phyloP scores from a whole-genome alignment of 345 rosid genomes.

The Draba incana region DNA sequence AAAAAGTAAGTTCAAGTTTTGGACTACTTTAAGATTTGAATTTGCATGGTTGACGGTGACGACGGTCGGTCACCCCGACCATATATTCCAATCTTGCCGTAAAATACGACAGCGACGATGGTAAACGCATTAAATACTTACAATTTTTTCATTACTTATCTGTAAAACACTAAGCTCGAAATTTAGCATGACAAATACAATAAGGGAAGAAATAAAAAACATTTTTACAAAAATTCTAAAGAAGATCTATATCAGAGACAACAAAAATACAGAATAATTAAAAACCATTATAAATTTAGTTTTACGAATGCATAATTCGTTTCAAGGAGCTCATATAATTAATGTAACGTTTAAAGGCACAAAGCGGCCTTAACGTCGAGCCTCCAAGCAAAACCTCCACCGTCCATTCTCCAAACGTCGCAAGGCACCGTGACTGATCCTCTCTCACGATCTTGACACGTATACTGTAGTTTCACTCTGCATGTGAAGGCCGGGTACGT shows the following conservation, averaged over 20 bases:
- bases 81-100: background rate
- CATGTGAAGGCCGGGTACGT: constrained; percentile 65
- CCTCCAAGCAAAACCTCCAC: constrained; percentile 87
- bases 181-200: constrained; percentile 12
- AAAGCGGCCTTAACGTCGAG: constrained; percentile 82
- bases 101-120: constrained; percentile 1
- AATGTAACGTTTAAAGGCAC: constrained; percentile 42
- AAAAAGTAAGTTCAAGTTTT: constrained; percentile 4
- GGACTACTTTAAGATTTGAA: constrained; percentile 12
- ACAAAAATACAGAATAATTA: background rate
- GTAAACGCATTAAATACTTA: constrained; percentile 1
- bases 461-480: constrained; percentile 69
- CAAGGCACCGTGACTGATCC: constrained; percentile 72
- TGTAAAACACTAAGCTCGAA: constrained; percentile 16
- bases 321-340: constrained; percentile 3
- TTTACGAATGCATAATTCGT: background rate
- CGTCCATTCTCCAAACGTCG: constrained; percentile 81
- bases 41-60: constrained; percentile 11
- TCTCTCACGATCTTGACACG: constrained; percentile 51
- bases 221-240: constrained; percentile 27
- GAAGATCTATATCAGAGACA: constrained; percentile 2
- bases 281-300: background rate
- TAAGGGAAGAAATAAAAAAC: background rate
- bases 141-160: background rate
- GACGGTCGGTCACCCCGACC: constrained; percentile 13